Evolutionary conservation across 1,284 basidiomycete genomes (phyloP), one percentile per base, ranked within the genome.

Genomic region (Moesziomyces sp.): DNA sequence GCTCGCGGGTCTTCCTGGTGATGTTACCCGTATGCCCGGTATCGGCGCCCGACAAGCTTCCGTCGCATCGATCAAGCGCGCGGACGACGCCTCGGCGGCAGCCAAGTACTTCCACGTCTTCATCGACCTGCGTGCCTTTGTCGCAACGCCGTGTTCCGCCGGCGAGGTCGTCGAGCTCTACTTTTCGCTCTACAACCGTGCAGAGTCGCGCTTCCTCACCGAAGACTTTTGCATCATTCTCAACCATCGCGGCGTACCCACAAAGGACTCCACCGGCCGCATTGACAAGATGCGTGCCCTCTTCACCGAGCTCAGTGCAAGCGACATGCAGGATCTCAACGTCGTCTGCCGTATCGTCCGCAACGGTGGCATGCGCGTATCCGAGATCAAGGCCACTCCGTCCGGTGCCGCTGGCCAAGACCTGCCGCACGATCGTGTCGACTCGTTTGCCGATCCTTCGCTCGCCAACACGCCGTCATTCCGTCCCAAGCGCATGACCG

Each of bases 141-240:
- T 95, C 26, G 95, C 94, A 7, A 91, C 91, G 8, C 91, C 91
- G 1, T 97, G 94, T 84, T 88, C 90, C 0, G 91, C 93, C 0
- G 94, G 94, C 16, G 95, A 98, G 84, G 92, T 92, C 0, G 92
- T 90, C 5, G 95, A 99, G 83, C 89, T 99, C 5, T 94, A 91
- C 85, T 97, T 98, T 85, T 94, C 93, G 3, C 88, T 99, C 6
- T 98, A 93, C 88, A 92, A 91, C 85, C 91, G 92, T 78, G 88
- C 89, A 50, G 91, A 93, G 54, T 79, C 80, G 9, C 90, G 92
- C 44, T 97, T 97, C 84, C 89, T 98, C 47, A 96, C 94, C 0
- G 96, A 99, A 84, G 96, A 98, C 23, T 97, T 92, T 82, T 95
- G 92, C 80, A 90, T 90, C 19, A 86, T 96, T 42, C 88, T 98